Conservation (phyloP, 2,329 filamentous ascomycete species). For the Botrytis paeoniae region DNA sequence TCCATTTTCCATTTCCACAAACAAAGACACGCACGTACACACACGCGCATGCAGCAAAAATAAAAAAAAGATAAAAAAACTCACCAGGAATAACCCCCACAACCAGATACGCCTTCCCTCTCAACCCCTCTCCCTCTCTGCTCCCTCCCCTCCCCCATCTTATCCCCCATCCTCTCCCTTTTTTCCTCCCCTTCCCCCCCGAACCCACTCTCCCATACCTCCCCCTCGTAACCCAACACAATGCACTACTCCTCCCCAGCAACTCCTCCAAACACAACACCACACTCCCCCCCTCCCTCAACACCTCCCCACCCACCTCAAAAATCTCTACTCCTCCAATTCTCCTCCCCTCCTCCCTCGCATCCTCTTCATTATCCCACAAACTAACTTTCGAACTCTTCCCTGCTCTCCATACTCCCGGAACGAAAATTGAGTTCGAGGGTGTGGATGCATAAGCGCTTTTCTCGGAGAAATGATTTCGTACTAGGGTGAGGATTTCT, state of each 20-base stretch:
- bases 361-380: background rate
- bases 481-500: background rate
- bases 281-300: background rate
- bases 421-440: background rate
- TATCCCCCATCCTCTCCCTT: fast-evolving
- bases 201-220: background rate
- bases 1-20: background rate
- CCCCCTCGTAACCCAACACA: background rate
- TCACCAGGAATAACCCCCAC: constrained; percentile 14
- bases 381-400: background rate
- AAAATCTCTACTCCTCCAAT: background rate
- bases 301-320: background rate
- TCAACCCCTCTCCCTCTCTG: background rate
- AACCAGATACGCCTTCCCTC: constrained; percentile 10
- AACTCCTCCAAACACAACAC: constrained; percentile 8
- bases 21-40: background rate
- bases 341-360: background rate
- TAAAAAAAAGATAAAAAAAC: background rate
- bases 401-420: background rate
- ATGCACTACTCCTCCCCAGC: background rate
- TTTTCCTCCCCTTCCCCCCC: background rate
- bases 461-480: background rate
- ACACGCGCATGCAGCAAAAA: too few relatives aligned
- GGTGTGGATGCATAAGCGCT: background rate
- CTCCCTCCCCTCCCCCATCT: background rate